Evolutionary conservation across 2,329 filamentous ascomycete genomes (phyloP).

Genomic region (Penicillium sp.): DNA sequence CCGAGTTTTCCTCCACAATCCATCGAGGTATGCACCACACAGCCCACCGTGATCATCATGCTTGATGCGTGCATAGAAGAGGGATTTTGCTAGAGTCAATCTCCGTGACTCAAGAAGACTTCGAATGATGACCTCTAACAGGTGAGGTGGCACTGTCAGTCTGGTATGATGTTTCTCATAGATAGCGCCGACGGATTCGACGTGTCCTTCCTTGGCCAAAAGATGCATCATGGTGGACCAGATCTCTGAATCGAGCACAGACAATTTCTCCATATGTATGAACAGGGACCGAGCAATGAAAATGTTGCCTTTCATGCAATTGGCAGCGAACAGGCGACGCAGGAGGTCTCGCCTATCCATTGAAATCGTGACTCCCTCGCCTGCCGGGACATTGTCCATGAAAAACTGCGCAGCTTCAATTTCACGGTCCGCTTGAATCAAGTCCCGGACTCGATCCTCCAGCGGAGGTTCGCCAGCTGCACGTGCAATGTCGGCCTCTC

Average conservation of each 20-base stretch:
- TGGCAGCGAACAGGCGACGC: slow-evolving; percentile 39
- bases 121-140: slow-evolving; percentile 43
- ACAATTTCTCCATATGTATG: slow-evolving; percentile 38
- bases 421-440: slow-evolving; percentile 34
- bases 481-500: slow-evolving; percentile 13
- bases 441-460: slow-evolving; percentile 28
- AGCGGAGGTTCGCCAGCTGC: slow-evolving; percentile 16
- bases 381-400: slow-evolving; percentile 31
- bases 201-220: slow-evolving; percentile 40
- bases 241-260: slow-evolving; percentile 36
- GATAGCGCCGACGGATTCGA: slow-evolving; percentile 43
- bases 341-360: slow-evolving; percentile 36
- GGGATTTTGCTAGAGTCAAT: slow-evolving; percentile 41
- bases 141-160: slow-evolving; percentile 35
- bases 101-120: slow-evolving; percentile 44
- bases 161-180: slow-evolving; percentile 33
- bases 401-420: slow-evolving; percentile 46
- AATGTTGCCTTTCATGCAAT: slow-evolving; percentile 43
- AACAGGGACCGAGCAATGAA: slow-evolving; percentile 46
- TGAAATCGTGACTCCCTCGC: slow-evolving; percentile 27
- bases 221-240: slow-evolving; percentile 45
- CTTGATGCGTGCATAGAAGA: slow-evolving; percentile 39
- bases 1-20: slow-evolving; percentile 46
- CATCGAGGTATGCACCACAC: slow-evolving; percentile 42
- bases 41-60: slow-evolving; percentile 41